Base-by-base conservation (phyloP, 2,329 filamentous ascomycete genomes). In the Colletotrichum navitas region DNA sequence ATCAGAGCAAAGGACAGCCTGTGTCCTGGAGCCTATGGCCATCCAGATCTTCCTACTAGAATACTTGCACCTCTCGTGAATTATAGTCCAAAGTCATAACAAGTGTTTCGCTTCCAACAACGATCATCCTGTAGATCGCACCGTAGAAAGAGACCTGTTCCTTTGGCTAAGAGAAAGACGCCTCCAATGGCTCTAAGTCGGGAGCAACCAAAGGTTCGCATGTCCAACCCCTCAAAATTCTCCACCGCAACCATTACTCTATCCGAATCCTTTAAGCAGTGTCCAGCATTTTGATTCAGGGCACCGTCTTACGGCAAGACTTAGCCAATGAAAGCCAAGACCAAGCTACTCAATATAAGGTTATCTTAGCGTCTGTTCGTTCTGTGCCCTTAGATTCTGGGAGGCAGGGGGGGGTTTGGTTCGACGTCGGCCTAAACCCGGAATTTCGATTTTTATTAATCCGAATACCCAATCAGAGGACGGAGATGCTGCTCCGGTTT, bases 291-390 rank as follows among this genome's bases (percentile, higher is more conserved):
- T 7, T 0, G 5, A 5, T 47, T 4, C 24, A 10, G 24, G 49
- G 29, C 14, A 16, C 12, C 1, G n/a, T 18, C 7, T 52, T 29
- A 1, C 0, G 18, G 10, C 14, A 18, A 2, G 14, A 29, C 6
- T 18, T 14, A 10, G 26, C 3, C 18, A 51, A 8, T 6, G 12
- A 18, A 52, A 52, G 24, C 49, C 14, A 52, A 52, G 14, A 29
- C 29, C 14, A 29, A 29, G 24, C 26, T 18, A 18, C 32, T 14
- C 32, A 49, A 49, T 26, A 12, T 60, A 66, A 66, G 54, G 52
- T 56, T 66, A 66, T 66, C 47, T 66, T 66, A 60, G 63, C 52
- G 43, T 49, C 34, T 36, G 43, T 59, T 24, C 63, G 18, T 21
- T n/a, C 36, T 52, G 24, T 21, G 14, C 26, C 54, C 5, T 32